Evolutionary conservation across 306 rosid species (phyloP).

Genomic region (Cucurbita pepo): DNA sequence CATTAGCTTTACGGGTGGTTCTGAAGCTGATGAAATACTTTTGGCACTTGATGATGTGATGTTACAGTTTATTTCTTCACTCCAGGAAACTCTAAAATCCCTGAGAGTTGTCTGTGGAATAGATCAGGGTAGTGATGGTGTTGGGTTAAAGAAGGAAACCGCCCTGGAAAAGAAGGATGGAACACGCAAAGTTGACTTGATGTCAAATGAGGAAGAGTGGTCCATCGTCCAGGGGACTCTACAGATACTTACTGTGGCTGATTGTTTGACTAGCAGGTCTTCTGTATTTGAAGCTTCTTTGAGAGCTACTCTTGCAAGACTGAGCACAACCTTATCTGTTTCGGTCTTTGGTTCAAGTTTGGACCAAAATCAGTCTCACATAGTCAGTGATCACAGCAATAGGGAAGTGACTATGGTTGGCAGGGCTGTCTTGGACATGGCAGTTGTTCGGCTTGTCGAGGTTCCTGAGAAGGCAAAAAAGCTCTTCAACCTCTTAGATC

Average conservation of each 20-base stretch:
- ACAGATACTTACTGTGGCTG: slow-evolving; percentile 93
- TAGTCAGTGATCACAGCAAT: slow-evolving; percentile 22
- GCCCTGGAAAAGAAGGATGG: slow-evolving; percentile 64
- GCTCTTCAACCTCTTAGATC: slow-evolving; percentile 82
- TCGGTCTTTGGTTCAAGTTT: slow-evolving; percentile 76
- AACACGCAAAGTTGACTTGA: slow-evolving; percentile 52
- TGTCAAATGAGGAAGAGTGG: slow-evolving; percentile 97
- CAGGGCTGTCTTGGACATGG: slow-evolving; percentile 92
- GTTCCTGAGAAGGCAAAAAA: slow-evolving; percentile 81
- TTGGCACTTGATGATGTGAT: slow-evolving; percentile 83
- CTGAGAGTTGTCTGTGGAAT: slow-evolving; percentile 87
- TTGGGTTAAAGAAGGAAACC: slow-evolving; percentile 50
- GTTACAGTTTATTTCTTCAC: slow-evolving; percentile 70
- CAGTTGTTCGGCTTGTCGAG: slow-evolving; percentile 68
- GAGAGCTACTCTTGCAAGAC: slow-evolving; percentile 87
- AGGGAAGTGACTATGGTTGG: slow-evolving; percentile 55
- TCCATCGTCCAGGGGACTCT: slow-evolving; percentile 96
- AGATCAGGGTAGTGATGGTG: slow-evolving; percentile 51
- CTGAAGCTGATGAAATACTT: slow-evolving; percentile 93
- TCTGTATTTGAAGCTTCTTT: slow-evolving; percentile 97
- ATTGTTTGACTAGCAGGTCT: slow-evolving; percentile 88
- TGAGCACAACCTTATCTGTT: slow-evolving; percentile 73
- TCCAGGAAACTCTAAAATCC: slow-evolving; percentile 88
- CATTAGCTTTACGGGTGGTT: slow-evolving; percentile 91
- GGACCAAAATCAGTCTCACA: slow-evolving; percentile 50